Evolutionary conservation across 2,329 filamentous ascomycete genomes (phyloP).

Genomic region (Beauveria medogensis): DNA sequence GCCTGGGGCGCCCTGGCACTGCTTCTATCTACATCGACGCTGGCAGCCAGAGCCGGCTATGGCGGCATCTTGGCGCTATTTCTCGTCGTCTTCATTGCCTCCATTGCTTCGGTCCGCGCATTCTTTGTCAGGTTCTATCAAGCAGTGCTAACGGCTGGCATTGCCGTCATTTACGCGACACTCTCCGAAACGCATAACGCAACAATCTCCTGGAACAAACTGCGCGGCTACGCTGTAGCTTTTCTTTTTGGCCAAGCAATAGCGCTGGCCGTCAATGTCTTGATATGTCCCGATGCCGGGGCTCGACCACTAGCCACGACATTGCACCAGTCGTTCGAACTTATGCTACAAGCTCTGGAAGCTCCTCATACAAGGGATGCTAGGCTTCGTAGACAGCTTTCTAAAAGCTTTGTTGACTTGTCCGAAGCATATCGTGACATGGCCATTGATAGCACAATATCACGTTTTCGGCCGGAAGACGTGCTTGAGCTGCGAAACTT

Average conservation of each 20-base stretch:
- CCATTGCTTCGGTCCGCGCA: slow-evolving; percentile 44
- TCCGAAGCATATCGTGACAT: slow-evolving; percentile 50
- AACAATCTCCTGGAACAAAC: slow-evolving; percentile 39
- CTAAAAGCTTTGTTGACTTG: slow-evolving; percentile 45
- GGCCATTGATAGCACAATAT: slow-evolving; percentile 47
- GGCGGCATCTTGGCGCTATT: slow-evolving; percentile 49
- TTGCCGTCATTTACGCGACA: slow-evolving; percentile 46
- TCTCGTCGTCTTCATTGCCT: slow-evolving; percentile 43
- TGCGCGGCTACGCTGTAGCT: slow-evolving; percentile 45
- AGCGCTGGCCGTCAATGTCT: slow-evolving; percentile 38
- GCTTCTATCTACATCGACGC: slow-evolving; percentile 43
- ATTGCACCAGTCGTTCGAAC: slow-evolving; percentile 37
- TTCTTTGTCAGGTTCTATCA: slow-evolving; percentile 52
- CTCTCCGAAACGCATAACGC: slow-evolving; percentile 39
- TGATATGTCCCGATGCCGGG: slow-evolving; percentile 47
- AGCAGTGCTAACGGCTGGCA: slow-evolving; percentile 44
- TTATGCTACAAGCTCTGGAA: slow-evolving; percentile 34
- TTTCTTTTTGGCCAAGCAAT: slow-evolving; percentile 49
- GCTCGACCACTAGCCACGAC: slow-evolving; percentile 41
- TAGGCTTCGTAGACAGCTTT: slow-evolving; percentile 34
- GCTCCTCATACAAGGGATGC: slow-evolving; percentile 23
- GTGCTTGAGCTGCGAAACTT: slow-evolving; percentile 43
- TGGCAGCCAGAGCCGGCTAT: slow-evolving; percentile 37
- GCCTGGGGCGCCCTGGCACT: slow-evolving; percentile 48
- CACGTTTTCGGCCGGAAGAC: slow-evolving; percentile 42